Evolutionary conservation across 1,284 basidiomycete genomes (phyloP).

Genomic region (Rhodotorula sp.): DNA sequence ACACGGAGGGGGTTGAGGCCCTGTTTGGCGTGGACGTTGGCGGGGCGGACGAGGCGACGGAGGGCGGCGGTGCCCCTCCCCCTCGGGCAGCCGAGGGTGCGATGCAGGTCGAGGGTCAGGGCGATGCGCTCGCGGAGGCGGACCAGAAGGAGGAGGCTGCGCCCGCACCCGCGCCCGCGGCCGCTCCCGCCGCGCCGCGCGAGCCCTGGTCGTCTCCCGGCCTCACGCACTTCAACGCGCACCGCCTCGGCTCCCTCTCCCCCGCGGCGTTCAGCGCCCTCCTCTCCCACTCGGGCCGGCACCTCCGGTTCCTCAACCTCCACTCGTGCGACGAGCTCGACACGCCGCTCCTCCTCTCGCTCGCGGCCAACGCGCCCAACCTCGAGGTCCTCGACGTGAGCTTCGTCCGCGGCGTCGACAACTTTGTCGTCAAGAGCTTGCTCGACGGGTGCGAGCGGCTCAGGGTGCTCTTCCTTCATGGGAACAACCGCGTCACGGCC

Average conservation of each 20-base stretch:
- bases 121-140: background rate
- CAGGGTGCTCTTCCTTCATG: conserved; percentile 49
- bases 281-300: conserved; percentile 67
- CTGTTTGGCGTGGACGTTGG: conserved; percentile 60
- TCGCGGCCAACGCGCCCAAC: conserved; percentile 58
- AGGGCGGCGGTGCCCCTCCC: background rate
- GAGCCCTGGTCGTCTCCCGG: conserved; percentile 48
- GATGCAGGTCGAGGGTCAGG: background rate
- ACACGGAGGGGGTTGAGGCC: conserved; percentile 65
- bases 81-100: background rate
- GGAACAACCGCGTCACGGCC: conserved; percentile 48
- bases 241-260: conserved; percentile 55
- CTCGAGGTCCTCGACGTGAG: conserved; percentile 75
- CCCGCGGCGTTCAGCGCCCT: conserved; percentile 65
- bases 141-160: conserved; percentile 52
- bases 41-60: conserved; percentile 14
- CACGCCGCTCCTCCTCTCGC: conserved; percentile 57
- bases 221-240: conserved; percentile 47
- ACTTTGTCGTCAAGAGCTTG: conserved; percentile 74
- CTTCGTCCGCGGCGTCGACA: conserved; percentile 82
- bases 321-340: conserved; percentile 70
- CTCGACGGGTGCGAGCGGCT: conserved; percentile 56
- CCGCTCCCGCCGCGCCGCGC: conserved; percentile 44
- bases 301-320: conserved; percentile 68
- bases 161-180: conserved; percentile 60